A percentile compares a stretch with the other conserved stretches of the same genome.
phyloP scores from a whole-genome alignment of 2,329 filamentous ascomycete genomes.

The Madurella fahalii region DNA sequence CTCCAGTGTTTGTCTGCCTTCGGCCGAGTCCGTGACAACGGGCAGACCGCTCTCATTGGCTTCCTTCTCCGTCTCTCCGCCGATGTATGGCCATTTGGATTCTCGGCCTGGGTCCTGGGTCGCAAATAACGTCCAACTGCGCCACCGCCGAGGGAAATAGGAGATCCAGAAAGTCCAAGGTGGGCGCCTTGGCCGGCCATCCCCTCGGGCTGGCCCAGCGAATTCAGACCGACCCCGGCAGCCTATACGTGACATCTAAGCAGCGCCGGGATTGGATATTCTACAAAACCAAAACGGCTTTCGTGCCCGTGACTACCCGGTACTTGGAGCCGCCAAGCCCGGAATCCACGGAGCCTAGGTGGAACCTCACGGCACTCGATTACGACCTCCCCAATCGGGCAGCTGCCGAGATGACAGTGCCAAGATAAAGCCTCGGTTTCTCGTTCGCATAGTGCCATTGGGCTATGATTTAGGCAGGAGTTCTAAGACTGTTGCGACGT shows the following conservation, averaged over 20 bases:
- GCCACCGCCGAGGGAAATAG: no score
- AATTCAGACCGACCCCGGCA: no score
- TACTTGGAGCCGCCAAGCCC: constrained; percentile 4
- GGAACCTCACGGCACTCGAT: constrained; percentile 12
- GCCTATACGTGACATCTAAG: not conserved
- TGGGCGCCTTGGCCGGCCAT: no score
- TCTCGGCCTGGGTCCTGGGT: no score
- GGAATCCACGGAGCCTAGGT: not conserved
- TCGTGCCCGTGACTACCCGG: not conserved
- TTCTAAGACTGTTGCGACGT: constrained; percentile 1
- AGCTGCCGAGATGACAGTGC: constrained; percentile 14
- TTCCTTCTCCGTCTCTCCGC: not conserved
- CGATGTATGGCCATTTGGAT: no score
- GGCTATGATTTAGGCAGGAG: constrained; percentile 9
- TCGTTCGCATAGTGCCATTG: not conserved
- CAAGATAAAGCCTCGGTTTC: not conserved
- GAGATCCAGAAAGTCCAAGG: no score
- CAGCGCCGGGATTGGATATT: not conserved
- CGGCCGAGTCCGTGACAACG: not conserved
- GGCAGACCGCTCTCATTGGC: not conserved
- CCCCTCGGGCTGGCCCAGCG: no score
- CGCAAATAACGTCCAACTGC: no score
- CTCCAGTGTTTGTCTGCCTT: not conserved
- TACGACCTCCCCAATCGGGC: constrained; percentile 24
- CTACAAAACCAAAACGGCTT: not conserved